Base-by-base conservation (phyloP, 1,284 basidiomycete species). In the Sporisorium reilianum region DNA sequence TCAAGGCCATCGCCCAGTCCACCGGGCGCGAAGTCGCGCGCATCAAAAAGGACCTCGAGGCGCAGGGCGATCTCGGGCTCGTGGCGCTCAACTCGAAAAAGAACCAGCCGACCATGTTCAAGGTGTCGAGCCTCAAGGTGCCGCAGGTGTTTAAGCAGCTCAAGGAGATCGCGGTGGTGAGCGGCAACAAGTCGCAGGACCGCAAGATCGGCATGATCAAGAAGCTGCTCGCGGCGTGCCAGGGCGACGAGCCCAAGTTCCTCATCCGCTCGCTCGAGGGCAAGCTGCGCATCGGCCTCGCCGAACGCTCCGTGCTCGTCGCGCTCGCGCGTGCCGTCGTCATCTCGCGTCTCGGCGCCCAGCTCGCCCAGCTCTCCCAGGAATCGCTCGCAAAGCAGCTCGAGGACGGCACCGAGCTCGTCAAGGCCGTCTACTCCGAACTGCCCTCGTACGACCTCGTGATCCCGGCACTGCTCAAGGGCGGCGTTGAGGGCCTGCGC, bases 401-500 rank as follows among this genome's bases (percentile, higher is more conserved):
- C n/a, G 93, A 96, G 81, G 89, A 93, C 70, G 93, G 91, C 1
- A 87, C 91, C 0, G 89, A 89, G 71, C 89, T 90, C 23, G 89
- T 99, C 76, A 99, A 98, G 86, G 88, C 91, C 2, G 94, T 98
- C 11, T 99, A 94, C 86, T 97, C 95, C 76, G 96, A 99, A 87
- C 87, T 99, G 36, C 97, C 97, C 0, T 92, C 89, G 6, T 98
- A 99, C 85, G 95, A 99, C 82, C 86, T 91, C 63, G 93, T 99
- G 51, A 89, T 99, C n/a, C 97, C 97, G 0, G 93, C 94, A 0
- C 87, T 99, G 38, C 88, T 98, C 56, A 89, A 91, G 77, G 88
- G 88, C 59, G 96, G 96, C 0, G 89, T 96, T 42, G 89, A 90
- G 54, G 88, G 89, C 14, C 86, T 99, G 42, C 88, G 87, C 14